Conservation (phyloP, 208 protist genomes). For the Trypanosoma scelopori region DNA sequence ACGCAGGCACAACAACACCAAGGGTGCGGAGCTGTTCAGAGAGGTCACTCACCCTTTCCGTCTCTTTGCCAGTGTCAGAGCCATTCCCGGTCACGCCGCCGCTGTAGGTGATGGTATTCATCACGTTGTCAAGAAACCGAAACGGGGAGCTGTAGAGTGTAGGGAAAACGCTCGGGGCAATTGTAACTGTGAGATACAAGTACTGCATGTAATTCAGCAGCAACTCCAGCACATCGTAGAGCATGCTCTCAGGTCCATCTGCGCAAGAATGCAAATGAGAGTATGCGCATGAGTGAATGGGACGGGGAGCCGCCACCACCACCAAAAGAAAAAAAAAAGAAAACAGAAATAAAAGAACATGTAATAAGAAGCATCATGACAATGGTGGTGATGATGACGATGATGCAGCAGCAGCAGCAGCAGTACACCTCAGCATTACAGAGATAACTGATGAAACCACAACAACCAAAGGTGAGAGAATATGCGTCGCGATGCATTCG, state of each 20-base stretch:
- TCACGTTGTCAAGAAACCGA: slow-evolving; percentile 14
- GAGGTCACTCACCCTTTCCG: neutral
- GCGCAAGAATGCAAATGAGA: neutral
- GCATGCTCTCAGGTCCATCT: neutral
- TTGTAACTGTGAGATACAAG: slow-evolving; percentile 23
- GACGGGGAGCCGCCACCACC: neutral
- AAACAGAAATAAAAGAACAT: neutral
- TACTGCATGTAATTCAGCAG: slow-evolving; percentile 35
- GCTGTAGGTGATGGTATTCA: slow-evolving; percentile 11
- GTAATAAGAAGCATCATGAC: neutral
- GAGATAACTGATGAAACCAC: too few relatives aligned
- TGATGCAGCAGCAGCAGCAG: too few relatives aligned
- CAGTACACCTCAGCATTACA: too few relatives aligned
- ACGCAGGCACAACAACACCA: slow-evolving; percentile 3
- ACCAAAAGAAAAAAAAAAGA: slow-evolving; percentile 16
- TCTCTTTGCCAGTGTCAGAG: neutral
- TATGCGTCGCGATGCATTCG: too few relatives aligned
- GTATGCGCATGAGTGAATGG: neutral
- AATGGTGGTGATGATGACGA: too few relatives aligned
- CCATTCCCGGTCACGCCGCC: too few relatives aligned
- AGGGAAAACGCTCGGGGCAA: slow-evolving; percentile 29
- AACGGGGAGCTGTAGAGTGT: slow-evolving; percentile 27
- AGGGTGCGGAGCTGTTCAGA: neutral
- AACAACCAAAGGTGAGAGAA: too few relatives aligned
- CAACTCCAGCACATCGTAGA: slow-evolving; percentile 37